Evolutionary conservation across 352 stramenopile genomes (phyloP).

Genomic region (Pythium plurisporium): DNA sequence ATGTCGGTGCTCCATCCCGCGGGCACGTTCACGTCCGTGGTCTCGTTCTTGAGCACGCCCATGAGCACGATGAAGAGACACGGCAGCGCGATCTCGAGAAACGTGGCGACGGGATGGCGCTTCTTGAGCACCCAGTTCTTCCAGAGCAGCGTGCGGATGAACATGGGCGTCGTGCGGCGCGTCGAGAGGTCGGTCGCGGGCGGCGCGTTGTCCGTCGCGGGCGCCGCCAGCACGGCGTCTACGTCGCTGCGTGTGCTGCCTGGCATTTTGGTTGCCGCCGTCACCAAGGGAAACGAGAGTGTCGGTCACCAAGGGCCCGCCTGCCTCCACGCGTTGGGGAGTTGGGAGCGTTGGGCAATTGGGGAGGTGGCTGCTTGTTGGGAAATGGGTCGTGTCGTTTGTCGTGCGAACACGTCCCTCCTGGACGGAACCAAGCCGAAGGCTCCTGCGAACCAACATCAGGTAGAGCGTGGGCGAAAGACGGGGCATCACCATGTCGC

Average conservation of each 20-base stretch:
- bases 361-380: not conserved
- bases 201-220: not conserved
- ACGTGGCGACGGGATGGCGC: constrained; percentile 53
- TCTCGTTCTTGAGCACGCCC: constrained; percentile 47
- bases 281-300: constrained; percentile 2
- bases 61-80: constrained; percentile 55
- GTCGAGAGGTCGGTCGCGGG: not conserved
- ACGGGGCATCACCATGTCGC: not conserved
- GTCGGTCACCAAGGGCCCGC: not conserved
- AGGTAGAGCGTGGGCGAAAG: not conserved
- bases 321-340: not conserved
- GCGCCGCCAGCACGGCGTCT: not conserved
- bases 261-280: no score
- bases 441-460: not conserved
- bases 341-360: not conserved
- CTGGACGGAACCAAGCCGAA: not conserved
- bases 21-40: constrained; percentile 30
- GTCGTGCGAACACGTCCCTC: constrained; percentile 1
- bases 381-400: not conserved
- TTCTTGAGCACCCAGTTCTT: constrained; percentile 81
- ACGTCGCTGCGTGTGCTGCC: not conserved
- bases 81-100: constrained; percentile 62
- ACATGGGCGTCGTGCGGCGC: not conserved
- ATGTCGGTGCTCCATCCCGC: constrained; percentile 36
- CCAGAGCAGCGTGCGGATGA: constrained; percentile 36